Evolutionary conservation across 73 alveolate genomes (phyloP).

Genomic region (Tetrahymena borealis): DNA sequence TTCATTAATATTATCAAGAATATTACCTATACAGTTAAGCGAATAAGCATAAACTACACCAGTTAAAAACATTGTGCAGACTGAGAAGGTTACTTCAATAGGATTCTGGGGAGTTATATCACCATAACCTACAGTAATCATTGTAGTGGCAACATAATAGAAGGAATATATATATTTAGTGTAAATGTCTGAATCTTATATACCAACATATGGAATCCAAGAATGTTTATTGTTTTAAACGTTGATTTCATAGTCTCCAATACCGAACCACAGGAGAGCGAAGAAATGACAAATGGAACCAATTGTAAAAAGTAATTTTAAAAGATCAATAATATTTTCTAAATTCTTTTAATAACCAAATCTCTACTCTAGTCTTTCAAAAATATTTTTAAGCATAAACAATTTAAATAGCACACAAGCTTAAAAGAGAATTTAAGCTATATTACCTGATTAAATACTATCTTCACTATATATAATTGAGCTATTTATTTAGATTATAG

Average conservation of each 20-base stretch:
- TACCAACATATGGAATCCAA: conserved; percentile 10
- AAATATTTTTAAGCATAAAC: background rate
- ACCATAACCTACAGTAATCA: conserved; percentile 43
- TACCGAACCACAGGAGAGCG: background rate
- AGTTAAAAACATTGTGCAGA: background rate
- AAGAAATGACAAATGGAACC: background rate
- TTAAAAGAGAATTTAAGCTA: background rate
- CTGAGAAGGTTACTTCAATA: background rate
- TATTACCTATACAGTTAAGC: conserved; percentile 20
- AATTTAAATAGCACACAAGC: background rate
- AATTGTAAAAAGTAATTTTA: background rate
- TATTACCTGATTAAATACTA: background rate
- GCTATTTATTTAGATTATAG: background rate
- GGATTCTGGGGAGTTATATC: conserved; percentile 24
- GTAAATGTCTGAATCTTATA: background rate
- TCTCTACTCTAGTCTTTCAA: background rate
- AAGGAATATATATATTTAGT: conserved; percentile 9
- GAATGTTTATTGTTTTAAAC: background rate
- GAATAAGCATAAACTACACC: conserved; percentile 32
- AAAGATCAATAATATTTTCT: background rate
- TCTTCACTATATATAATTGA: background rate
- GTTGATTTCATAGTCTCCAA: background rate
- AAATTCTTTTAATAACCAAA: background rate
- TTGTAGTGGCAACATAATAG: conserved; percentile 17
- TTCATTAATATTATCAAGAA: background rate